Evolutionary conservation across 1,284 basidiomycete species (phyloP), one percentile per base, ranked within the genome.

Genomic region (Ustanciosporium gigantosporum): DNA sequence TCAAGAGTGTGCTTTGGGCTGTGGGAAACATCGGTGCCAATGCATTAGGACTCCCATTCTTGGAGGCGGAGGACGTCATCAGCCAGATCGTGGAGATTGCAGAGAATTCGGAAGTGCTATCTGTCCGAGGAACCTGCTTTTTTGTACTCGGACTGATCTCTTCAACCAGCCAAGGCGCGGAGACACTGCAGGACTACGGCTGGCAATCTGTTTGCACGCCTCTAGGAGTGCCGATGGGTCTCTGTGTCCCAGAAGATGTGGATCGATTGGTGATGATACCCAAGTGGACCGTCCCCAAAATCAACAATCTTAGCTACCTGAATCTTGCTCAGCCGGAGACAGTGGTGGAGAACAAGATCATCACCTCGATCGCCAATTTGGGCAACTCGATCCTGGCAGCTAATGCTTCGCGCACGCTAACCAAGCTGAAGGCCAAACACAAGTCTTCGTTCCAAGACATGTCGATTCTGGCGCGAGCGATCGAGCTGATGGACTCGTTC

Each of bases 1-100:
- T 98, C 46, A 98, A 98, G 80, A 95, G 91, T 73, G 89, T 92
- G 9, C 81, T 98, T 0, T 99, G 95, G 95, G 90, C 91, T 1
- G 87, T 98, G 49, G 95, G 94, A 2, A 94, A 94, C 75, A 88
- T 98, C 41, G 95, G 92, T 1, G 86, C 94, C 0, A 89, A 89
- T 0, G 85, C 87, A 62, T 86, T 89, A 6, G 95, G 95, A 0
- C 81, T 98, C n/a, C 87, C 87, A 1, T 93, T 98, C 77, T 82
- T 98, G 19, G 93, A 96, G 73, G 91, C 92, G 50, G 91, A 96
- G 76, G 91, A 92, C 62, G 87, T 96, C 52, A 87, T 97, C 35
- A 88, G 90, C 15, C 84, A 86, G 8, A 88, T 99, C 46, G 82
- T 96, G 29, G 87, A 92, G 57, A 95, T 97, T 46, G 91, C 93